phyloP scores from a whole-genome alignment of 2,329 filamentous ascomycete genomes.

The Metarhizium humberi region DNA sequence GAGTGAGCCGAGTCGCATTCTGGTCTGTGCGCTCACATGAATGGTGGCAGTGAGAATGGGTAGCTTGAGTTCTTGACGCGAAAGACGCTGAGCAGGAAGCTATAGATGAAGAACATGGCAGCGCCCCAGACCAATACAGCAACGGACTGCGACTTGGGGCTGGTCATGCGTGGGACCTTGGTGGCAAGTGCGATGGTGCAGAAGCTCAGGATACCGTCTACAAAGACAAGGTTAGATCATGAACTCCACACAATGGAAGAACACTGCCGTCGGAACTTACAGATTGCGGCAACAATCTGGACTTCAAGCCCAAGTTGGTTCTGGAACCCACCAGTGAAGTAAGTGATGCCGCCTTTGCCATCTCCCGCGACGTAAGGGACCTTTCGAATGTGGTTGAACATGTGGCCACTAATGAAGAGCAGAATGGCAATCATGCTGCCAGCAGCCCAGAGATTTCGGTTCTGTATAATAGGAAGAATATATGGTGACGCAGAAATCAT shows the following conservation, averaged over 20 bases:
- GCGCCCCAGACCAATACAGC: slow-evolving; percentile 72
- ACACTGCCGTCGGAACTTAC: slow-evolving; percentile 45
- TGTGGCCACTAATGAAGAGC: slow-evolving; percentile 91
- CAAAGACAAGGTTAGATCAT: slow-evolving; percentile 23
- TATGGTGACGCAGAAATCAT: slow-evolving; percentile 67
- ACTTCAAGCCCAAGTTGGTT: slow-evolving; percentile 92
- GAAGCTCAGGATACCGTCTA: slow-evolving; percentile 68
- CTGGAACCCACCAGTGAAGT: slow-evolving; percentile 87
- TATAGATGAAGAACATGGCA: slow-evolving; percentile 76
- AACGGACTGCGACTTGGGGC: slow-evolving; percentile 68
- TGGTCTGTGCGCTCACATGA: slow-evolving; percentile 40
- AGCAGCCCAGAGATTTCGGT: slow-evolving; percentile 88
- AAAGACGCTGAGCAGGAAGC: slow-evolving; percentile 90
- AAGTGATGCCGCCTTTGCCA: slow-evolving; percentile 75
- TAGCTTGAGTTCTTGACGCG: slow-evolving; percentile 91
- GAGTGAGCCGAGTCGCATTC: not conserved
- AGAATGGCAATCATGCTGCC: slow-evolving; percentile 82
- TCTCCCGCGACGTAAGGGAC: slow-evolving; percentile 86
- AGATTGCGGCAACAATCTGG: slow-evolving; percentile 87
- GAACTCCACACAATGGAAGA: not conserved
- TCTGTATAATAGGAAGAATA: slow-evolving; percentile 72
- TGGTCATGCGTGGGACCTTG: slow-evolving; percentile 82
- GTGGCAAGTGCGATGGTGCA: slow-evolving; percentile 83
- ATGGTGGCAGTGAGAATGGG: slow-evolving; percentile 88
- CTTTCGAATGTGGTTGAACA: slow-evolving; percentile 98